A percentile compares a stretch with the other conserved stretches of the same genome.
Conservation (phyloP, 305 asterid genomes). For the Rubia peregrina region DNA sequence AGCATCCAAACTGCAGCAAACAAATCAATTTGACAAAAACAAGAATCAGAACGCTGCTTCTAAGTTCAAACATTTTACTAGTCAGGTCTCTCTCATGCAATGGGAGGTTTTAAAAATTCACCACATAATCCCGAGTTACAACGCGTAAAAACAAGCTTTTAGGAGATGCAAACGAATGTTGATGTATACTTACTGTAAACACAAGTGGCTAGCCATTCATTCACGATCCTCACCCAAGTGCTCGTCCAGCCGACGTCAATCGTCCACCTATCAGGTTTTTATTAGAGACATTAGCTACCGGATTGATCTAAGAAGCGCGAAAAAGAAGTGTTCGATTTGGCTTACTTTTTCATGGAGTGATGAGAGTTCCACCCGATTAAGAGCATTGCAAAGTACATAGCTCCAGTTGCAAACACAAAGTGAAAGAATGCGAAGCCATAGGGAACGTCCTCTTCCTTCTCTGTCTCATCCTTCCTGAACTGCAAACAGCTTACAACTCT, state of each 20-base stretch:
- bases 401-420: slow-evolving; percentile 49
- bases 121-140: background rate
- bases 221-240: slow-evolving; percentile 53
- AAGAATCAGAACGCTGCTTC: background rate
- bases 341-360: slow-evolving; percentile 45
- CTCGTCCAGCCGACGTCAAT: slow-evolving; percentile 53
- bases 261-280: slow-evolving; percentile 37
- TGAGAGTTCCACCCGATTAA: slow-evolving; percentile 48
- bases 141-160: too few relatives aligned
- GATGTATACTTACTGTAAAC: slow-evolving; percentile 34
- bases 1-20: slow-evolving; percentile 37
- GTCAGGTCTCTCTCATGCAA: background rate
- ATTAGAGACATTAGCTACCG: background rate
- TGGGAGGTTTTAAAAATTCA: background rate
- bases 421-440: slow-evolving; percentile 50
- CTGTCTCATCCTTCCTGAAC: slow-evolving; percentile 39
- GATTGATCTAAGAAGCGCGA: background rate
- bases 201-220: slow-evolving; percentile 48
- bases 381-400: slow-evolving; percentile 52
- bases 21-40: background rate
- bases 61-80: background rate
- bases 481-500: slow-evolving; percentile 11
- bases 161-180: too few relatives aligned
- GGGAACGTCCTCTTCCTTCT: slow-evolving; percentile 42
- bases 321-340: background rate